These are phyloP conservation scores for Boletus smithii DNA, from an alignment of 1,284 basidiomycete genomes.

Conservation along the genomic window DNA sequence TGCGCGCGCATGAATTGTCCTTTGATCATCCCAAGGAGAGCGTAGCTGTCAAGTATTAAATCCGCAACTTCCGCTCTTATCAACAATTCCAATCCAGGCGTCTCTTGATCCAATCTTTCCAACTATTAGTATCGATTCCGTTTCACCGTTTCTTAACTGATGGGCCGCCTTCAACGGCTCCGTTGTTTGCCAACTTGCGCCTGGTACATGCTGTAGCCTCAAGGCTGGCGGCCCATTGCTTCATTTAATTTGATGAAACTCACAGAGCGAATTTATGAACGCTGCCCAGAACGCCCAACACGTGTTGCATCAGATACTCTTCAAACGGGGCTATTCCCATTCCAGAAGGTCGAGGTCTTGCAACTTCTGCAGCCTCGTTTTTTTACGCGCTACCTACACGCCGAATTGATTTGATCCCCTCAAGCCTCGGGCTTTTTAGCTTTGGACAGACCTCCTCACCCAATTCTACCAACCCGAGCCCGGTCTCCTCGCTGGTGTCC, in stretches of 20 bases:
- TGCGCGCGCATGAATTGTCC: too few species aligned
- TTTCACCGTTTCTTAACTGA: too few species aligned
- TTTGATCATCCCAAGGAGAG: too few species aligned
- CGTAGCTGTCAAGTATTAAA: too few species aligned
- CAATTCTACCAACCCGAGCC: too few species aligned
- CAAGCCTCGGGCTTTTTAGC: background rate
- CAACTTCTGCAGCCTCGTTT: background rate
- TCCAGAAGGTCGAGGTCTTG: background rate
- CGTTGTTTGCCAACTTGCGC: too few species aligned
- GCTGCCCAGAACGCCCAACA: background rate
- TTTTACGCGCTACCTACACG: background rate
- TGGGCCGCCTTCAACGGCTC: too few species aligned
- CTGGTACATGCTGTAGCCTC: slow-evolving; percentile 19
- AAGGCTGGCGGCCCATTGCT: slow-evolving; percentile 13
- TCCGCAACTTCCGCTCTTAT: too few species aligned
- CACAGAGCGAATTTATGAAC: background rate
- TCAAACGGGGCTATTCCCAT: background rate
- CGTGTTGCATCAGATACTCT: slow-evolving; percentile 8
- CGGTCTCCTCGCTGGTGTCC: background rate
- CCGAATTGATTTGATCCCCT: too few species aligned
- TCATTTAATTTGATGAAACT: background rate
- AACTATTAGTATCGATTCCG: too few species aligned
- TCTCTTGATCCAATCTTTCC: too few species aligned
- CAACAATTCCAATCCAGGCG: too few species aligned
- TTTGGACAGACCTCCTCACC: background rate